phyloP scores from a whole-genome alignment of 768 basidiomycete genomes.

The Lactarius psammicola region DNA sequence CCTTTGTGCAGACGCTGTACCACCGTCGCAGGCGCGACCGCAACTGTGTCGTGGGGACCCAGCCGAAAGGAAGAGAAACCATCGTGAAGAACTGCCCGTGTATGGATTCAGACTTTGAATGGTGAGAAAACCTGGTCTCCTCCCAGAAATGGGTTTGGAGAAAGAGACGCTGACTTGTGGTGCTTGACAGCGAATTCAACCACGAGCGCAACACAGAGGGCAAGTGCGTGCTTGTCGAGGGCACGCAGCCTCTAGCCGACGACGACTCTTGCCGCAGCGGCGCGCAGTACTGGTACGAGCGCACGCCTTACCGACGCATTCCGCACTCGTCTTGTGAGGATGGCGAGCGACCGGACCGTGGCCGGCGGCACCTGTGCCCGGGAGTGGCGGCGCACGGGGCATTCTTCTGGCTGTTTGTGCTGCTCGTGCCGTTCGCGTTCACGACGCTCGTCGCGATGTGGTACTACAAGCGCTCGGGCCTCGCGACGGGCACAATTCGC shows the following conservation, averaged over 20 bases:
- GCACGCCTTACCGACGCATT: slow-evolving; percentile 88
- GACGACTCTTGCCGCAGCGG: slow-evolving; percentile 62
- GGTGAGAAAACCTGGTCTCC: slow-evolving; percentile 49
- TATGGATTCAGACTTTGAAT: slow-evolving; percentile 81
- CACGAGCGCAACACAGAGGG: slow-evolving; percentile 64
- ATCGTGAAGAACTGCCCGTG: slow-evolving; percentile 76
- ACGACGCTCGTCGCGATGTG: slow-evolving; percentile 76
- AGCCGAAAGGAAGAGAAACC: slow-evolving; percentile 49
- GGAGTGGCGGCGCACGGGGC: slow-evolving; percentile 69
- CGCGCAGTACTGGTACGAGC: slow-evolving; percentile 89
- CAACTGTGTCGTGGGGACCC: slow-evolving; percentile 82
- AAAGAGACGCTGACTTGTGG: not conserved
- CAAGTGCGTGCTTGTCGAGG: slow-evolving; percentile 75
- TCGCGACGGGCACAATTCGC: slow-evolving; percentile 75
- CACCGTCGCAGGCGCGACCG: slow-evolving; percentile 78
- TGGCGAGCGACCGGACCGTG: slow-evolving; percentile 76
- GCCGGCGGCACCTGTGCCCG: slow-evolving; percentile 73
- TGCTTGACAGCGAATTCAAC: slow-evolving; percentile 81
- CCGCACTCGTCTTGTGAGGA: slow-evolving; percentile 86
- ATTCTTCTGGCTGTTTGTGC: slow-evolving; percentile 81
- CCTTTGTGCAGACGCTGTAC: slow-evolving; percentile 67
- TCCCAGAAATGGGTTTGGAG: not conserved
- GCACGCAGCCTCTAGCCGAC: slow-evolving; percentile 56
- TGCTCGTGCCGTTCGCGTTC: slow-evolving; percentile 73
- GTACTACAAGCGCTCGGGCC: slow-evolving; percentile 74